Evolutionary conservation across 176 grass and related monocot genomes (phyloP).

Genomic region (Chloris gayana): DNA sequence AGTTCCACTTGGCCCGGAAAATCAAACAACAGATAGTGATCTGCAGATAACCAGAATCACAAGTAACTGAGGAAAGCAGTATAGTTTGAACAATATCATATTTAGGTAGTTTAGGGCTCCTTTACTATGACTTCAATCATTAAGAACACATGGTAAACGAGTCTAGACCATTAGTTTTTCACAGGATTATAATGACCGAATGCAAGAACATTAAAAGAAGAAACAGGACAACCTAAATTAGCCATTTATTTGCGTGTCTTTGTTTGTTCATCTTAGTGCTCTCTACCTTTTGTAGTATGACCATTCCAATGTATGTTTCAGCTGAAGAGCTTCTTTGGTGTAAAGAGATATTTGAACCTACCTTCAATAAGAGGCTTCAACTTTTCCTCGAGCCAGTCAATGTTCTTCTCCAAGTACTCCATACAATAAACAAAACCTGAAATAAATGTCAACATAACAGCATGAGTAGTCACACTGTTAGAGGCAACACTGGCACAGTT

Average conservation of each 20-base stretch:
- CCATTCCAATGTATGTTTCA: constrained; percentile 1
- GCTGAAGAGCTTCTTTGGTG: neutral
- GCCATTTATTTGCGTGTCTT: neutral
- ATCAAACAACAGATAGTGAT: constrained; percentile 97
- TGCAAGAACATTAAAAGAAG: constrained; percentile 10
- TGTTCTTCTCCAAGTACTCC: constrained; percentile 98
- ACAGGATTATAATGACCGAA: neutral
- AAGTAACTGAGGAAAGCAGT: constrained; percentile 7
- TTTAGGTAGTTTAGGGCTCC: neutral
- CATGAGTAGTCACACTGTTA: constrained; percentile 17
- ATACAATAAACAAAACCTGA: constrained; percentile 94
- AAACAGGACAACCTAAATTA: neutral
- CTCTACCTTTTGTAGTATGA: neutral
- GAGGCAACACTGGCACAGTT: neutral
- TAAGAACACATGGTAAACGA: constrained; percentile 1
- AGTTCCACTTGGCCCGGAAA: constrained; percentile 98
- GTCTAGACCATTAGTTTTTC: neutral
- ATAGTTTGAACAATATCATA: constrained; percentile 8
- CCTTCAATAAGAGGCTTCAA: constrained; percentile 92
- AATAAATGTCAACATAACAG: constrained; percentile 21
- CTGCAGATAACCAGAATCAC: constrained; percentile 51
- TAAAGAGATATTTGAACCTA: constrained; percentile 11
- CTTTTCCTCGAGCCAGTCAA: constrained; percentile 86
- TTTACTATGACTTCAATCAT: neutral
- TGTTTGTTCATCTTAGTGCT: constrained; percentile 10